Conservation (phyloP, 768 basidiomycete genomes). For the Termitomyces sp. region DNA sequence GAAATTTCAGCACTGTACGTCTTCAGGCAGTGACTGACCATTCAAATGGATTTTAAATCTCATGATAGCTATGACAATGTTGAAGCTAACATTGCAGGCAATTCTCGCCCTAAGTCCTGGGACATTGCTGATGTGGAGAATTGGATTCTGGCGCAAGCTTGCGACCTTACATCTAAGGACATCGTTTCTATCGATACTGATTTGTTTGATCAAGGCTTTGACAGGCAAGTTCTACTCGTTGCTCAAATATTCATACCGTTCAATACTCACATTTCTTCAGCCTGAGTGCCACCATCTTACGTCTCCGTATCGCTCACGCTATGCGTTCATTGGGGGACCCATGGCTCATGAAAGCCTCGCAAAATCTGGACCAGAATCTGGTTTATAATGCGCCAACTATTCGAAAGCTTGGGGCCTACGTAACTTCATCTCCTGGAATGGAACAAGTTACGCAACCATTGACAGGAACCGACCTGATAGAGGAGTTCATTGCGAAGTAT, state of each 20-base stretch:
- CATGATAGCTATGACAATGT: conserved; percentile 24
- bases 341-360: background rate
- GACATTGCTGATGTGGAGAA: conserved; percentile 13
- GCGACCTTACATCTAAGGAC: conserved; percentile 9
- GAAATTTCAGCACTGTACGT: conserved; percentile 38
- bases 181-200: background rate
- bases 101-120: conserved; percentile 21
- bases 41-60: background rate
- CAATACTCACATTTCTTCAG: conserved; percentile 12
- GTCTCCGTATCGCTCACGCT: conserved; percentile 5
- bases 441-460: background rate
- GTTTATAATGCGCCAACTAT: background rate
- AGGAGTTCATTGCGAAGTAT: background rate
- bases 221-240: conserved; percentile 3
- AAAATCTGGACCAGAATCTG: background rate
- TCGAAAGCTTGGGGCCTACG: background rate
- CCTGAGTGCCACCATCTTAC: conserved; percentile 24
- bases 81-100: conserved; percentile 16
- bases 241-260: background rate
- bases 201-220: conserved; percentile 16
- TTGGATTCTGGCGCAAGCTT: conserved; percentile 22
- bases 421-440: conserved; percentile 9
- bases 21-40: background rate
- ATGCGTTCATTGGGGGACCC: background rate
- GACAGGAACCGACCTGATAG: background rate